Evolutionary conservation across 176 grass and related monocot species (phyloP), one percentile per base, ranked within the genome.

Genomic region (Musa beccarii): DNA sequence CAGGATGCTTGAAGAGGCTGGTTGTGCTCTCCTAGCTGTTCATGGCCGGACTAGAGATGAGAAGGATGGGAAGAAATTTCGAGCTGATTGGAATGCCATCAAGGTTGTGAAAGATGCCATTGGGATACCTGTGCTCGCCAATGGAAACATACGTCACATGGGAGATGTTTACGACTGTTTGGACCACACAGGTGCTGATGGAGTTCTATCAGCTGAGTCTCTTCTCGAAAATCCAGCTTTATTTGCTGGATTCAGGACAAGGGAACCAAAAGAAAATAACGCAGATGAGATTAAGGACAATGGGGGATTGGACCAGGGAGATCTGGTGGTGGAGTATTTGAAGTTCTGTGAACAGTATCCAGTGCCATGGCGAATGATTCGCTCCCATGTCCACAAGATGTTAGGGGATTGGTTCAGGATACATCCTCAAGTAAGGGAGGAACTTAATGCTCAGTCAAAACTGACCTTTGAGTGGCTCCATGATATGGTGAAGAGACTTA

Each of bases 361-460:
- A 25, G 95, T 99, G 22, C 95, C 90, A 17, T 99, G 95, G 95
- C 82, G 90, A 87, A 99, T 99, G 90, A 49, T 99, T 83, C 76
- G 95, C 10, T 93, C 90, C 1, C 95, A 99, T 85, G 81, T 99
- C 23, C 95, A 99, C 80, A 99, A 99, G 77, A 77, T 99, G 90
- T 56, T 99, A n/a, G 95, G 95, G 8, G 64, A 87, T 76, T 99
- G 84, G 86, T 99, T 99, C 79, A 86, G 79, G 54, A 72, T 94
- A 73, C 95, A 93, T 89, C 95, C 95, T 1, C 75, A 89, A 34
- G 78, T 94, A 67, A 89, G 95, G 59, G 90, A 94, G 82, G 95
- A 99, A 66, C 56, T 99, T 29, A 99, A 99, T 89, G 80, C 54
- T 20, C 95, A 91, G 79, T 81, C 84, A 24, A 89, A 76, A 28